These are phyloP conservation scores for Aspergillus versicolor DNA, from an alignment of 2,329 filamentous ascomycete species.

Conservation along the genomic window DNA sequence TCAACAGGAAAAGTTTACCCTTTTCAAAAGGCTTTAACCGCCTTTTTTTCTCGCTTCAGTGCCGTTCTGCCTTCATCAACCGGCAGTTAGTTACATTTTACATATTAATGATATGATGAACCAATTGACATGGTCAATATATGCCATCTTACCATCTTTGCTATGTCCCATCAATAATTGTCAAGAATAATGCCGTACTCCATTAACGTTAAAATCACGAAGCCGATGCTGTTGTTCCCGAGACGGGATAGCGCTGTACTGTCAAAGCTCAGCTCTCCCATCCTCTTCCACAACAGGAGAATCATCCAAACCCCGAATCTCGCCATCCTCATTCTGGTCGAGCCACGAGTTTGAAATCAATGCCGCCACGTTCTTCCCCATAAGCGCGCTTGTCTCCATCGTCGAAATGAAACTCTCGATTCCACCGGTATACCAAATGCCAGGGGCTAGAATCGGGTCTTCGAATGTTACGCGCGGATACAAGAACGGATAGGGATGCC, in stretches of 20 bases:
- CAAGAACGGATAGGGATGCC: slow-evolving; percentile 82
- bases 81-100: slow-evolving; percentile 2
- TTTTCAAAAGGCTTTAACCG: slow-evolving; percentile 12
- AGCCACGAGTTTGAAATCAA: slow-evolving; percentile 57
- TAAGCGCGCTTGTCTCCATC: slow-evolving; percentile 93
- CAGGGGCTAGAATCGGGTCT: slow-evolving; percentile 62
- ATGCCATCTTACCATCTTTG: background rate
- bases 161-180: background rate
- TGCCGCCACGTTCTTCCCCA: slow-evolving; percentile 66
- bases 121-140: slow-evolving; percentile 2
- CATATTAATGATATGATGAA: slow-evolving; percentile 21
- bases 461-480: slow-evolving; percentile 87
- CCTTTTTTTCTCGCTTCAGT: slow-evolving; percentile 1
- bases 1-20: slow-evolving; percentile 25
- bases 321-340: slow-evolving; percentile 22
- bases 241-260: background rate
- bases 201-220: background rate
- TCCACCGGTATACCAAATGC: slow-evolving; percentile 58
- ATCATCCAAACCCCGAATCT: slow-evolving; percentile 4
- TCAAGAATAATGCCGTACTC: background rate
- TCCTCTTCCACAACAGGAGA: background rate
- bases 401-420: slow-evolving; percentile 95
- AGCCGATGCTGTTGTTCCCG: background rate
- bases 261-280: slow-evolving; percentile 13
- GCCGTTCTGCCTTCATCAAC: background rate